phyloP scores from a whole-genome alignment of 768 basidiomycete species.

The Amanita polypyramis region DNA sequence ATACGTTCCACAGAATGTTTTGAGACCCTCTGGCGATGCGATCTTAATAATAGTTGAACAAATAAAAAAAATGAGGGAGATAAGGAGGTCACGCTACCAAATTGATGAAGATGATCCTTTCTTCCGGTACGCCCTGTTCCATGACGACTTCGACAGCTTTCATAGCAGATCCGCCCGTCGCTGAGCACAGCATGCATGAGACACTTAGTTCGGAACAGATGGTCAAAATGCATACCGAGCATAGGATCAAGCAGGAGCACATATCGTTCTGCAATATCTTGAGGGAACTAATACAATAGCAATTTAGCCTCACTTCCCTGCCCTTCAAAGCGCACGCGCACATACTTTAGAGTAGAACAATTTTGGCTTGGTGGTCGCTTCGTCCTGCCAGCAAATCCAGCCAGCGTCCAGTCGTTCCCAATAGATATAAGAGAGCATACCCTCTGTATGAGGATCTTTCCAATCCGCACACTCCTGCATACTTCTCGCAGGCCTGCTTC shows the following conservation, averaged over 20 bases:
- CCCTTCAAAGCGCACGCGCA: too few relatives aligned
- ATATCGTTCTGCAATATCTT: slow-evolving; percentile 85
- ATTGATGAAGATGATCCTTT: slow-evolving; percentile 92
- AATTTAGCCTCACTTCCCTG: not conserved
- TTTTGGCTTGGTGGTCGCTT: slow-evolving; percentile 88
- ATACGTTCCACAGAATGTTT: slow-evolving; percentile 65
- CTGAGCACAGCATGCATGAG: slow-evolving; percentile 21
- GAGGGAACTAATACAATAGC: slow-evolving; percentile 57
- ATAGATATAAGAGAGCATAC: slow-evolving; percentile 29
- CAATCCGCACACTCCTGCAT: slow-evolving; percentile 87
- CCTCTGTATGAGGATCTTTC: slow-evolving; percentile 96
- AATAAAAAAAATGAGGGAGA: not conserved
- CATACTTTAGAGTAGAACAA: slow-evolving; percentile 81
- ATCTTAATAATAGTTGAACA: slow-evolving; percentile 38
- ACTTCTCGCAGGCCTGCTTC: slow-evolving; percentile 95
- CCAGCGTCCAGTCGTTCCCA: not conserved
- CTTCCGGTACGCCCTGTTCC: slow-evolving; percentile 88
- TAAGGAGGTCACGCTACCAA: slow-evolving; percentile 37
- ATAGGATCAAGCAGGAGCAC: slow-evolving; percentile 95
- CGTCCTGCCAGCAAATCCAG: slow-evolving; percentile 56
- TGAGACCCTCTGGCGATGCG: slow-evolving; percentile 83
- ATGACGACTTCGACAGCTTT: slow-evolving; percentile 94
- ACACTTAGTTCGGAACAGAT: not conserved
- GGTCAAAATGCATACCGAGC: slow-evolving; percentile 57
- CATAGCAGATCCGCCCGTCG: slow-evolving; percentile 95